Percentiles rank a stretch among this genome's conserved stretches.
phyloP scores from a whole-genome alignment of 331 rosid species.

The Pyrus hybrid region DNA sequence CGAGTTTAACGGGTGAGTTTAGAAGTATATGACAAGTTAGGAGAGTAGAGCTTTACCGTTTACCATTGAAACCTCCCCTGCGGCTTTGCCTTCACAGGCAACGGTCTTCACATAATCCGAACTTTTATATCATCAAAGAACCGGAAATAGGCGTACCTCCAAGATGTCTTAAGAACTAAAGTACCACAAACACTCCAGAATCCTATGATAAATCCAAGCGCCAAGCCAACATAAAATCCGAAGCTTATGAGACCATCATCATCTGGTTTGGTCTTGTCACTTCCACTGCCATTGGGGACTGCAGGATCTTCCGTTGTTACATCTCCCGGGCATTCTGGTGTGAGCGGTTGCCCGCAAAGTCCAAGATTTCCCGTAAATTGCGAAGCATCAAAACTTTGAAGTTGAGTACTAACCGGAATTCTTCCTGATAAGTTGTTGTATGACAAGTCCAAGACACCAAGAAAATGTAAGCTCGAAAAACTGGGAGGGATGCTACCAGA shows the following conservation, averaged over 20 bases:
- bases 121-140: slow-evolving; percentile 1
- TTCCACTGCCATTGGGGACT: neutral
- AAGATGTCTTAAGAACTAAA: neutral
- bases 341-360: slow-evolving; percentile 1
- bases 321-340: neutral
- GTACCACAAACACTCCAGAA: slow-evolving; percentile 23
- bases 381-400: neutral
- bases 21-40: too few relatives aligned
- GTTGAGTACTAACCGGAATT: slow-evolving; percentile 2
- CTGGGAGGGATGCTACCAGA: neutral
- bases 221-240: slow-evolving; percentile 13
- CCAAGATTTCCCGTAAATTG: neutral
- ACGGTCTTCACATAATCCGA: neutral
- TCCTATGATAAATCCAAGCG: slow-evolving; percentile 11
- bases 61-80: neutral
- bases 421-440: slow-evolving; percentile 4
- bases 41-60: neutral
- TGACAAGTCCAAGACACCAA: neutral
- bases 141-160: slow-evolving; percentile 17
- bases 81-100: neutral
- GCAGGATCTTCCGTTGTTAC: neutral
- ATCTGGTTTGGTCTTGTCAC: neutral
- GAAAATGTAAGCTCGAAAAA: neutral
- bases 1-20: too few relatives aligned
- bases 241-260: neutral